phyloP scores from a whole-genome alignment of 768 basidiomycete genomes.

The Auricularia auricula-judae region DNA sequence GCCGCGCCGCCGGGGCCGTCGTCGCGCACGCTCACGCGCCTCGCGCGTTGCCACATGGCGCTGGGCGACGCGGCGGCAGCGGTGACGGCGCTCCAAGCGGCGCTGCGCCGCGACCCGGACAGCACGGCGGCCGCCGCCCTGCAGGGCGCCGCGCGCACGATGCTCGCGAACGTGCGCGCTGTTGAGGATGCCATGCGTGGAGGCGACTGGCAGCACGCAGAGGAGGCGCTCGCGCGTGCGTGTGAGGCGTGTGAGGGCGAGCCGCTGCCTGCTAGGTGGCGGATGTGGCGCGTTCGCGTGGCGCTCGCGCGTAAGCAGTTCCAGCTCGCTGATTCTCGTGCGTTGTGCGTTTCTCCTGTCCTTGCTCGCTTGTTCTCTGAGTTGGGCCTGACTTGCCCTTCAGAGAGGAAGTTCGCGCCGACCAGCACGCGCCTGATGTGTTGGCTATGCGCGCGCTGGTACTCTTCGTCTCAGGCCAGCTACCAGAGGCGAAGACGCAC shows the following conservation, averaged over 20 bases:
- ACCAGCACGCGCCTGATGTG: conserved; percentile 66
- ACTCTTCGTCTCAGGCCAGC: conserved; percentile 59
- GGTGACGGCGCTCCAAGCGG: conserved; percentile 50
- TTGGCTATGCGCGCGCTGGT: conserved; percentile 67
- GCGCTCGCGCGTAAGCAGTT: conserved; percentile 59
- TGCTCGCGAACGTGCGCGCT: conserved; percentile 57
- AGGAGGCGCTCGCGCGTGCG: conserved; percentile 63
- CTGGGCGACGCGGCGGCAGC: conserved; percentile 60
- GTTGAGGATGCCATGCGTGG: conserved; percentile 43
- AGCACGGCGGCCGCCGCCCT: conserved; percentile 53
- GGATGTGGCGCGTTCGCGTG: conserved; percentile 70
- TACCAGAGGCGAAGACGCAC: conserved; percentile 63
- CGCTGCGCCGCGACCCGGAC: conserved; percentile 50
- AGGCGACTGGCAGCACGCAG: conserved; percentile 67
- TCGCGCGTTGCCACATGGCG: conserved; percentile 76
- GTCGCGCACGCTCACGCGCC: conserved; percentile 68
- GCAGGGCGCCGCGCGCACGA: conserved; percentile 43
- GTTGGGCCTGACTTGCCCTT: too few relatives aligned
- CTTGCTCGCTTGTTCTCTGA: neutral
- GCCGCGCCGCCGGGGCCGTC: conserved; percentile 34
- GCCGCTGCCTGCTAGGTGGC: conserved; percentile 69
- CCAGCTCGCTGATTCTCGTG: conserved; percentile 64
- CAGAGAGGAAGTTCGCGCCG: conserved; percentile 66
- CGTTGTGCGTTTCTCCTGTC: conserved; percentile 44
- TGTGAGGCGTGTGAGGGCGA: conserved; percentile 64